phyloP scores from a whole-genome alignment of 768 basidiomycete species.

The Boletus rex-veris region DNA sequence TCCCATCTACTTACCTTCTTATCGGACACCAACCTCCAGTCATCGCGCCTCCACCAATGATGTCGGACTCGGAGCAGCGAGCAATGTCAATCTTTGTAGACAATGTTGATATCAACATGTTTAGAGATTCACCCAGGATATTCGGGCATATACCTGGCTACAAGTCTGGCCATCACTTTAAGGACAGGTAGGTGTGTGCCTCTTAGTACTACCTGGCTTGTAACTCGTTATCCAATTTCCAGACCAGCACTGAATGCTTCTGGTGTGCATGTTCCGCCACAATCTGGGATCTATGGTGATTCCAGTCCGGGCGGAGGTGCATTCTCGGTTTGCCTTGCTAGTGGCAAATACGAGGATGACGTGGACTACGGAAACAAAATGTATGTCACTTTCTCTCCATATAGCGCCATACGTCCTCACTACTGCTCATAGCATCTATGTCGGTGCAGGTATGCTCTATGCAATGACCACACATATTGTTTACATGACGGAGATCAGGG shows the following conservation, averaged over 20 bases:
- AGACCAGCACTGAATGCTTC: accelerated
- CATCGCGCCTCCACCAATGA: no score
- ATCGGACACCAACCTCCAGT: no score
- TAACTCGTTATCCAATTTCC: background rate
- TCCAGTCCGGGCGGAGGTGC: background rate
- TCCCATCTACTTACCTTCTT: no score
- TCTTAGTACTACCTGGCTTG: background rate
- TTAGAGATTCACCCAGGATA: background rate
- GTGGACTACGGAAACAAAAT: constrained; percentile 30
- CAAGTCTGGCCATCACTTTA: background rate
- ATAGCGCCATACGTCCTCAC: background rate
- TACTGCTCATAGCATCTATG: constrained; percentile 27
- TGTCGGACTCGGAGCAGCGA: background rate
- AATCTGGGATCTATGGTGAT: background rate
- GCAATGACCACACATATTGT: background rate
- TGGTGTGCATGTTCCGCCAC: background rate
- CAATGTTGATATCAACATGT: background rate
- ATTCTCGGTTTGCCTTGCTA: background rate
- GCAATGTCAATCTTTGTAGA: background rate
- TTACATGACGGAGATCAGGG: constrained; percentile 7
- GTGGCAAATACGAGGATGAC: background rate
- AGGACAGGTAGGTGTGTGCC: background rate
- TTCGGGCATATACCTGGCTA: background rate
- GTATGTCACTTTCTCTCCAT: constrained; percentile 21
- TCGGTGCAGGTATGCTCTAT: constrained; percentile 27